A percentile compares a stretch with the other conserved stretches of the same genome.
These are phyloP conservation scores for Coemansia sp. DNA, from an alignment of 192 early-diverging fungal genomes.

Conservation along the genomic window DNA sequence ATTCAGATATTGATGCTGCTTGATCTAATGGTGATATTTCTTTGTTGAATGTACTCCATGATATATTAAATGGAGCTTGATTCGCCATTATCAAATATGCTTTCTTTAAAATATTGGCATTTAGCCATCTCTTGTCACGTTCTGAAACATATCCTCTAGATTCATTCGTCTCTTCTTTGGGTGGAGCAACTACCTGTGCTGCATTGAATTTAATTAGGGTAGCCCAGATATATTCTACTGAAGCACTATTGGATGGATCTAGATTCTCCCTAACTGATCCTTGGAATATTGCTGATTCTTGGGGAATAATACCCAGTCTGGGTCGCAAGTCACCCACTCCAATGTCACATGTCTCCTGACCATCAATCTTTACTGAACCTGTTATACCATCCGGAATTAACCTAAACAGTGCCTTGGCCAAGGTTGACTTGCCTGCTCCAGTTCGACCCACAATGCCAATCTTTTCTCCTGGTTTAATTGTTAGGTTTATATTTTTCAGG, in stretches of 20 bases:
- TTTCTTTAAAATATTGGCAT: too few species aligned
- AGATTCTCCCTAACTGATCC: conserved; percentile 70
- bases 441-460: conserved; percentile 58
- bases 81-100: background rate
- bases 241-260: conserved; percentile 58
- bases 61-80: too few species aligned
- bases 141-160: background rate
- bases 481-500: conserved; percentile 37
- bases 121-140: background rate
- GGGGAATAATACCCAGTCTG: conserved; percentile 60
- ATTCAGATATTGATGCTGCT: too few species aligned
- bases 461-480: conserved; percentile 54
- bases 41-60: background rate
- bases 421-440: conserved; percentile 62
- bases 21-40: background rate
- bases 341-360: conserved; percentile 56
- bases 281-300: conserved; percentile 66
- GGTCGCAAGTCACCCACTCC: conserved; percentile 59
- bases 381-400: conserved; percentile 50
- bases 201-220: conserved; percentile 40
- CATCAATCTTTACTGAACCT: conserved; percentile 57
- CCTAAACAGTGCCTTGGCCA: conserved; percentile 58
- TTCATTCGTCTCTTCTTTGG: background rate
- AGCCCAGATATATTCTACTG: conserved; percentile 63
- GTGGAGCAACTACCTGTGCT: background rate